phyloP scores from a whole-genome alignment of 176 grass and related monocot genomes.

The Triticum dicoccoides region DNA sequence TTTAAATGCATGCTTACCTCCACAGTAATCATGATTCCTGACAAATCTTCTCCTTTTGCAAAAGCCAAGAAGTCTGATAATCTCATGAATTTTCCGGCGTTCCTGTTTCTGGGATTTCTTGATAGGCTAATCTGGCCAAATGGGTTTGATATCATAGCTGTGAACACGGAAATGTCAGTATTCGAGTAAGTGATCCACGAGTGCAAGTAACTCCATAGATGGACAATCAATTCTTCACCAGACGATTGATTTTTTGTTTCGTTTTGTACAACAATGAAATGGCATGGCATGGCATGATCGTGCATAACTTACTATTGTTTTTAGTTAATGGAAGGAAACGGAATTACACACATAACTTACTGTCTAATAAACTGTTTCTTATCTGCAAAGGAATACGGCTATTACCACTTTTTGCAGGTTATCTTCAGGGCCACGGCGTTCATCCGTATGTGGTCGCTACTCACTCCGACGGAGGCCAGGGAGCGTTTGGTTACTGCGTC shows the following conservation, averaged over 20 bases:
- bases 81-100: conserved; percentile 72
- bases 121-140: not conserved
- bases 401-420: not conserved
- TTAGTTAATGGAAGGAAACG: no score
- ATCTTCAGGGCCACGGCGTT: no score
- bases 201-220: not conserved
- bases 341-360: not conserved
- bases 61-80: conserved; percentile 82
- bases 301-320: not conserved
- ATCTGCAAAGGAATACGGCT: not conserved
- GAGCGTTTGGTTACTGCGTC: no score
- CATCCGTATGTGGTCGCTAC: no score
- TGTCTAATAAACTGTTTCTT: not conserved
- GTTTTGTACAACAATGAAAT: not conserved
- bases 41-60: conserved; percentile 58
- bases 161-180: conserved; percentile 25
- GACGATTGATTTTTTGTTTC: not conserved
- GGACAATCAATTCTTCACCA: not conserved
- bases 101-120: conserved; percentile 69
- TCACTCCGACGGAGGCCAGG: no score
- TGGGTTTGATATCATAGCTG: conserved; percentile 72
- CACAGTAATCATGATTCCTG: conserved; percentile 73
- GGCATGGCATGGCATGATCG: not conserved
- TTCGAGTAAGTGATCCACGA: conserved; percentile 21
- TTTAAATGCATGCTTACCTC: conserved; percentile 62